Base-by-base conservation (phyloP, 1,284 basidiomycete genomes). In the Ceratobasidium theobromae region DNA sequence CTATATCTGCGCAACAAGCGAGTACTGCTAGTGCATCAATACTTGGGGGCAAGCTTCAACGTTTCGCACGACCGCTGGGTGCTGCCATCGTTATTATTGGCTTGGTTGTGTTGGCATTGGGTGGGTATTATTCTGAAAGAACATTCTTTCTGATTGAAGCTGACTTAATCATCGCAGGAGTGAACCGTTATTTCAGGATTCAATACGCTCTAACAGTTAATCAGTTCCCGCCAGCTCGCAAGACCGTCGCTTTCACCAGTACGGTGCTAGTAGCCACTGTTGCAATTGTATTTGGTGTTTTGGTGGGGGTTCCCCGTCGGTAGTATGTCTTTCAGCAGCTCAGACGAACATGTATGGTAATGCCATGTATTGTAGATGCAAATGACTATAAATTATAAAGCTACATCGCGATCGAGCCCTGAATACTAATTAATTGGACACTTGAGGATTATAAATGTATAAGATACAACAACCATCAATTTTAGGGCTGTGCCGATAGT, bases 121-220 rank as follows among this genome's bases (percentile, higher is more conserved):
- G 83, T 84, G 64, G 49, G 80, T 72, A 12, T 43, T 48, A n/a
- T 33, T 6, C 5, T 16, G 32, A 38, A 45, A 11, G 43, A n/a
- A 11, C 18, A 45, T 21, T 16, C 16, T 6, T 16, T 51, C 41
- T 11, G 33, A 11, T 14, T 23, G 38, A n/a, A 48, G 8, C 38
- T 48, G 23, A 8, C 28, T 40, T 35, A 46, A 53, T 23, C 60
- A 23, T 25, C 43, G 11, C 62, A 84, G 86, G 86, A 16, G 74
- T 81, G 1, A 69, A 73, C 8, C 79, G 85, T 4, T 87, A 84
- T 72, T 87, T 86, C 72, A 72, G 76, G 5, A 74, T 86, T 1
- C 85, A 87, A 72, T 73, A 76, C 6, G 80, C 83, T 2, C 76
- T 87, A 53, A 78, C 80, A 0, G 77, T 77, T 38, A 85, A 85